Base-by-base conservation (phyloP, 495 filamentous ascomycete species). In the Penicillium turbatum region DNA sequence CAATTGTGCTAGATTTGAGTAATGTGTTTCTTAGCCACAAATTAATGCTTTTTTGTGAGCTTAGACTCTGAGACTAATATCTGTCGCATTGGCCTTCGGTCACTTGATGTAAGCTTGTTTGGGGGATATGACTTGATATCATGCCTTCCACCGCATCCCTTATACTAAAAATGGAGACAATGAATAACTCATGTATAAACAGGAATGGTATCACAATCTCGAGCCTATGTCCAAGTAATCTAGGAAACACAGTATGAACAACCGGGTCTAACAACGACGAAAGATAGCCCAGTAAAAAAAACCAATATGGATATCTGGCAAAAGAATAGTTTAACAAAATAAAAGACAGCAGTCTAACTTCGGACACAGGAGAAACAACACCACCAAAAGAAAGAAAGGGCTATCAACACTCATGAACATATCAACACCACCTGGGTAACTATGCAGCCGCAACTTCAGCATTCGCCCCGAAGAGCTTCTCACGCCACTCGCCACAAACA, bases 401-500 rank as follows among this genome's bases (percentile, higher is more conserved):
- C 48, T n/a, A 51, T 45, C 12, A 29, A 45, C 4, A 29, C 13
- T 17, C 41, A 46, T 29, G 24, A 52, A 56, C 40, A 51, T 41
- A 48, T 36, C 35, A 51, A 56, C 36, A 51, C 29, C 10, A 45
- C 21, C 21, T 24, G 21, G 21, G 21, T 24, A 58, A 48, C 55
- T 63, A 72, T 44, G 66, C 71, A 35, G 72, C 68, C 44, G 68
- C 67, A 15, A 70, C 65, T 63, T 73, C 68, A 21, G 68, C 54
- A 31, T 64, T 61, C 47, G 73, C 63, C 19, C 74, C 73, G 26
- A 80, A 75, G 38, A 87, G 65, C 55, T 76, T 77, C 65, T 78
- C 76, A 51, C 80, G 79, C 77, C 81, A 83, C 56, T 78, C 77
- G 8, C 77, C 84, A 68, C 90, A 96, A 0, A 91, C 83, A 54